Evolutionary conservation across 805 yeast genomes (phyloP).

Genomic region (Wickerhamiella bombiphila): DNA sequence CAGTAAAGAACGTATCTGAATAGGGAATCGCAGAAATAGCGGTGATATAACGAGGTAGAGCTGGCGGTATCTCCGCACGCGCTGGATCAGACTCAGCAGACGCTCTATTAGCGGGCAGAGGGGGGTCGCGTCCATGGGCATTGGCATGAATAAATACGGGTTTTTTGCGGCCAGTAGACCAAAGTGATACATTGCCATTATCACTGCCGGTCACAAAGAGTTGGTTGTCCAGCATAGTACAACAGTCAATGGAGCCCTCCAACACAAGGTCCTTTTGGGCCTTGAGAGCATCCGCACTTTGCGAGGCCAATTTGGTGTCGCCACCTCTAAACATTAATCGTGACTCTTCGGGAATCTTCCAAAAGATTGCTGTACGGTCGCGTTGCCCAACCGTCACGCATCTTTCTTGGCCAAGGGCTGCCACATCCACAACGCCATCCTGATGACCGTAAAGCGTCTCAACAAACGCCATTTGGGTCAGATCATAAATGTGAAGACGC

Average conservation of each 20-base stretch:
- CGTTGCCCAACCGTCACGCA: conserved; percentile 94
- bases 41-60: conserved; percentile 77
- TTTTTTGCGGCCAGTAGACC: conserved; percentile 86
- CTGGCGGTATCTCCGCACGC: conserved; percentile 36
- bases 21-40: conserved; percentile 70
- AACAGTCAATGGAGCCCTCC: conserved; percentile 86
- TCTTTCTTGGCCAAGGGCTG: conserved; percentile 71
- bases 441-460: conserved; percentile 94
- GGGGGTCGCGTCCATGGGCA: conserved; percentile 62
- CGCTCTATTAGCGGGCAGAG: conserved; percentile 33
- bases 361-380: conserved; percentile 86
- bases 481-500: conserved; percentile 72
- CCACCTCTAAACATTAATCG: conserved; percentile 89
- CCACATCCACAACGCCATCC: conserved; percentile 68
- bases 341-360: conserved; percentile 95
- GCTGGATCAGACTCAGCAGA: conserved; percentile 32
- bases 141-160: conserved; percentile 54
- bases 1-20: conserved; percentile 69
- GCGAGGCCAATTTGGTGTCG: conserved; percentile 32
- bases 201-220: conserved; percentile 92
- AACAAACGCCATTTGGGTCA: conserved; percentile 74
- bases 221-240: conserved; percentile 80
- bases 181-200: conserved; percentile 76
- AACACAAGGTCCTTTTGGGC: conserved; percentile 8
- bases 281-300: conserved; percentile 1